Conservation (phyloP, 768 basidiomycete species). For the Trametes punicea region DNA sequence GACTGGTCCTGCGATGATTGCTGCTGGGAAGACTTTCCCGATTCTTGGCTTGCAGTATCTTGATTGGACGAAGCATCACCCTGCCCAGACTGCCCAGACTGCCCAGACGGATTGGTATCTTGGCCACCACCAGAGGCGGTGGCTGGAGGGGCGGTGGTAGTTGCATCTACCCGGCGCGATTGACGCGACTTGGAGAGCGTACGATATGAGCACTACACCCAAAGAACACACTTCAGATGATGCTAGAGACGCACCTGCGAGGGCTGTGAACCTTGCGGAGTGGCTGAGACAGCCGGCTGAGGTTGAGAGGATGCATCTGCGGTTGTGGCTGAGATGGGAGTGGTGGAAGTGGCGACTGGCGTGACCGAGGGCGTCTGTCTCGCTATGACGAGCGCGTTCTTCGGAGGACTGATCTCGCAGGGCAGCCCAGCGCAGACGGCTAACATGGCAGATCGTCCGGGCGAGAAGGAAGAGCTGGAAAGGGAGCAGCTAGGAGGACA, state of each 20-base stretch:
- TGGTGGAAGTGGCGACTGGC: background rate
- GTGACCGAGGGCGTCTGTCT: constrained; percentile 12
- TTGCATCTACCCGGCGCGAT: background rate
- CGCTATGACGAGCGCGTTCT: background rate
- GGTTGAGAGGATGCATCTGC: background rate
- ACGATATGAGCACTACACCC: background rate
- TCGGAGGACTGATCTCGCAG: background rate
- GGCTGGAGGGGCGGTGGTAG: background rate
- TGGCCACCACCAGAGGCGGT: background rate
- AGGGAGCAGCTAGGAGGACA: no score
- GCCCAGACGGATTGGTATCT: background rate
- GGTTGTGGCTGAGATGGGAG: background rate
- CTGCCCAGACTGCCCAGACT: background rate
- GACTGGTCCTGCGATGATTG: background rate
- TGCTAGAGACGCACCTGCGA: background rate
- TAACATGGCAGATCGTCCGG: background rate
- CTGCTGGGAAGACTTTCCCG: background rate
- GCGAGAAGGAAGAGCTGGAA: no score
- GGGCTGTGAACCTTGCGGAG: background rate
- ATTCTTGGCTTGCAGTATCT: background rate
- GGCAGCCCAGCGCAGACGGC: background rate
- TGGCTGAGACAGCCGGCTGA: background rate
- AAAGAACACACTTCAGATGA: background rate
- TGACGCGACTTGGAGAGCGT: background rate
- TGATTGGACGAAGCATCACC: background rate